Percentiles rank a stretch among this genome's conserved stretches.
phyloP scores from a whole-genome alignment of 805 yeast genomes.

The Cyberlindnera amylophila region DNA sequence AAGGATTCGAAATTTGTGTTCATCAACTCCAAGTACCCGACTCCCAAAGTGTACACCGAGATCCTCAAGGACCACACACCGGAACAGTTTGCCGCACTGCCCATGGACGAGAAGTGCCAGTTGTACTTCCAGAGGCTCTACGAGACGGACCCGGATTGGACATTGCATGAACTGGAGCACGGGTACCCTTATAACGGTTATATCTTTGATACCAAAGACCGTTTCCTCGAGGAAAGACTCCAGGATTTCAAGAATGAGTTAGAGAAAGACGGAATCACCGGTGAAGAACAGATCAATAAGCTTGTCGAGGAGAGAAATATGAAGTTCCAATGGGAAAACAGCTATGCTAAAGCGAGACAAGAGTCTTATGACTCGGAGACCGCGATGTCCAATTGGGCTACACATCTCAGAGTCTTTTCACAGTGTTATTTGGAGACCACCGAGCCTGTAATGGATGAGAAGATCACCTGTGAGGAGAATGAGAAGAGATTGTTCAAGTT shows the following conservation, averaged over 20 bases:
- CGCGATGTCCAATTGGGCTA: conserved; percentile 22
- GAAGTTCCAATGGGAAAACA: conserved; percentile 19
- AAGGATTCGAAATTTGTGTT: conserved; percentile 15
- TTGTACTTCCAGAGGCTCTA: conserved; percentile 20
- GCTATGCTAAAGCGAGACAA: conserved; percentile 10
- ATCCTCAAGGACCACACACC: conserved; percentile 15
- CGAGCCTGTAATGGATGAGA: conserved; percentile 7
- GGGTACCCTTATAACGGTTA: conserved; percentile 20
- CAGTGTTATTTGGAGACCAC: conserved; percentile 24
- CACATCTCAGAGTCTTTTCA: conserved; percentile 26
- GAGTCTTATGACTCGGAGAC: conserved; percentile 23
- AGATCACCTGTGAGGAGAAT: conserved; percentile 18
- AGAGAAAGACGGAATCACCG: conserved; percentile 11
- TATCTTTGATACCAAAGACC: conserved; percentile 26
- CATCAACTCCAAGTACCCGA: conserved; percentile 22
- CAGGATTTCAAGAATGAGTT: conserved; percentile 17
- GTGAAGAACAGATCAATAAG: conserved; percentile 10
- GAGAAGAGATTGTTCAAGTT: conserved; percentile 40
- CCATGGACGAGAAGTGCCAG: conserved; percentile 18
- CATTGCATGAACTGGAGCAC: conserved; percentile 19
- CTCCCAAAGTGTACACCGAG: conserved; percentile 18
- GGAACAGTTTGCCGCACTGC: conserved; percentile 15
- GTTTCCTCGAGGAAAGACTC: conserved; percentile 17
- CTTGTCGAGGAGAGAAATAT: conserved; percentile 10
- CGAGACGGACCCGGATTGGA: conserved; percentile 24